Conservation (phyloP, 805 yeast species). For the Saturnispora silvae region DNA sequence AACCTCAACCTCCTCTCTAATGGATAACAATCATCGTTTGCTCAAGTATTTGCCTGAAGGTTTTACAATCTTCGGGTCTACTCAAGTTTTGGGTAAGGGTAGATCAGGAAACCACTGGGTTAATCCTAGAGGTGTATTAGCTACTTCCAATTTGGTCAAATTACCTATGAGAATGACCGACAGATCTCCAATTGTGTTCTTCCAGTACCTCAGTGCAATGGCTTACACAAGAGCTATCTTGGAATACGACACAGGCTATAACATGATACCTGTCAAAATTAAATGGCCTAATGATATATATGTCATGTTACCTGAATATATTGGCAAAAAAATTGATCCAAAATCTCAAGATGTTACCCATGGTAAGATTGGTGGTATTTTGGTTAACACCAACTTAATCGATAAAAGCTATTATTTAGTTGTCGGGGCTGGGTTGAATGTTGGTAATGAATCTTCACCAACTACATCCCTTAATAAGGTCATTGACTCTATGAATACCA, state of each 20-base stretch:
- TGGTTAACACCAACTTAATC: constrained; percentile 68
- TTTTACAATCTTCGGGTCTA: constrained; percentile 57
- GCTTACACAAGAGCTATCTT: constrained; percentile 74
- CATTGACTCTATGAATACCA: constrained; percentile 47
- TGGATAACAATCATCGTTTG: constrained; percentile 60
- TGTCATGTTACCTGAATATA: constrained; percentile 54
- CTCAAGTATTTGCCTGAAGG: constrained; percentile 61
- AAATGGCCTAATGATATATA: constrained; percentile 98
- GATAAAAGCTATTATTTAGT: constrained; percentile 54
- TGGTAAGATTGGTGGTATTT: constrained; percentile 72
- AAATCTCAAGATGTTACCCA: constrained; percentile 45
- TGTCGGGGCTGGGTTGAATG: constrained; percentile 82
- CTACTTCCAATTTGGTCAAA: constrained; percentile 61
- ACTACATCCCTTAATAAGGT: constrained; percentile 79
- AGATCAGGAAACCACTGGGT: constrained; percentile 95
- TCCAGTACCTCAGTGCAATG: constrained; percentile 76
- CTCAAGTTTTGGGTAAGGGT: constrained; percentile 87
- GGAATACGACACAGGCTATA: constrained; percentile 42
- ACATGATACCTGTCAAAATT: constrained; percentile 64
- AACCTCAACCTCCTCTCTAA: constrained; percentile 72
- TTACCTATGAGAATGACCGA: constrained; percentile 35
- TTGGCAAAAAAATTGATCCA: constrained; percentile 19
- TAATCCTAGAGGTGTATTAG: constrained; percentile 85
- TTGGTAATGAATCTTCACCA: constrained; percentile 68
- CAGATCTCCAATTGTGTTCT: constrained; percentile 56